A percentile compares a stretch with the other conserved stretches of the same genome.
Evolutionary conservation across 441 rosid genomes (phyloP).

Genomic region (Erysimum cheiri): DNA sequence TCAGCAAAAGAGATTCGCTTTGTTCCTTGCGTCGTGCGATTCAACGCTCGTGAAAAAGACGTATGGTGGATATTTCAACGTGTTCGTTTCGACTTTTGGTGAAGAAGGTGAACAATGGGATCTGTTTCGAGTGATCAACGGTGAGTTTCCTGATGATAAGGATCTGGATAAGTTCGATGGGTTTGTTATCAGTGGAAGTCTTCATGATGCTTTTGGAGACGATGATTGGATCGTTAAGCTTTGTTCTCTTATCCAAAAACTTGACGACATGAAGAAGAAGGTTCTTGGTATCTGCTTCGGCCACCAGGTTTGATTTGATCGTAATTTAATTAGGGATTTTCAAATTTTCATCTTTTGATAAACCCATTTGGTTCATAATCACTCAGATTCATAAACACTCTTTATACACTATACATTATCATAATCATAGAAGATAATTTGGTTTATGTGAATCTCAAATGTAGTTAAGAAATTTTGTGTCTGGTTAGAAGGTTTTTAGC

Average conservation of each 20-base stretch:
- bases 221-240: constrained; percentile 81
- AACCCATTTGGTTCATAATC: not conserved
- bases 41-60: constrained; percentile 70
- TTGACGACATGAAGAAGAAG: constrained; percentile 77
- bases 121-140: constrained; percentile 73
- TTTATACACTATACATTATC: not conserved
- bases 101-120: constrained; percentile 84
- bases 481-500: not conserved
- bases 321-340: not conserved
- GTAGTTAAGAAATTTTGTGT: not conserved
- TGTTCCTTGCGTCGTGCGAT: constrained; percentile 67
- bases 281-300: constrained; percentile 90
- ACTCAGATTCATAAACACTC: not conserved
- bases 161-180: constrained; percentile 74
- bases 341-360: not conserved
- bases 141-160: constrained; percentile 70
- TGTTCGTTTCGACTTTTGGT: constrained; percentile 64
- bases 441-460: not conserved
- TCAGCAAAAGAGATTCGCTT: constrained; percentile 58
- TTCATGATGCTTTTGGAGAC: constrained; percentile 73
- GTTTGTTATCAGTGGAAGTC: constrained; percentile 81
- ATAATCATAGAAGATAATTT: not conserved
- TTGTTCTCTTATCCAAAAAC: constrained; percentile 59
- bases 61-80: constrained; percentile 83
- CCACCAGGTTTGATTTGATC: constrained; percentile 69